Evolutionary conservation across 1,284 basidiomycete genomes (phyloP).

Genomic region (Sporisorium graminicola): DNA sequence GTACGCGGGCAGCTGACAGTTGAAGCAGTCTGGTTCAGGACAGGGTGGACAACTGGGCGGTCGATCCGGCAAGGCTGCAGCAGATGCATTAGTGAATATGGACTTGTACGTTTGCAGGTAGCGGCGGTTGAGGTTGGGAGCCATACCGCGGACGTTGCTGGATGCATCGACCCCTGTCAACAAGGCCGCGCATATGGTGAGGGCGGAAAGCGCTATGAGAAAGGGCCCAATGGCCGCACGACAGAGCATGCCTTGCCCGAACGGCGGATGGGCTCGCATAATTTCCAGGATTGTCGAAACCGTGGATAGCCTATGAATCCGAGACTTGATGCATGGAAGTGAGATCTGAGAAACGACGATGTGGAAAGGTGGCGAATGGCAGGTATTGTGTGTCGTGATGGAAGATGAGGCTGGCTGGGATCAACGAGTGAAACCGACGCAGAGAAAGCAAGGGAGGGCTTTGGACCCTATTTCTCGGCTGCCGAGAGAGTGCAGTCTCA

Average conservation of each 20-base stretch:
- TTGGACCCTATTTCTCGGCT: constrained; percentile 28
- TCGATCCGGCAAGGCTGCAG: constrained; percentile 4
- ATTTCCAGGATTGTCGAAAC: neutral
- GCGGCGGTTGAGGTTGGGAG: constrained; percentile 19
- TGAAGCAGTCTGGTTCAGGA: constrained; percentile 60
- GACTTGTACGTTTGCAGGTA: constrained; percentile 34
- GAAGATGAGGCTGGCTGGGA: neutral
- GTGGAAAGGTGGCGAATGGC: neutral
- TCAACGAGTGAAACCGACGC: constrained; percentile 18
- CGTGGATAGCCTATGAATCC: neutral
- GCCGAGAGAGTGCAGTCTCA: neutral
- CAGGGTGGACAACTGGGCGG: constrained; percentile 54
- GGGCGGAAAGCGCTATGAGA: neutral
- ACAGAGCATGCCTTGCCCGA: neutral
- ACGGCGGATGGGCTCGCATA: constrained; percentile 3
- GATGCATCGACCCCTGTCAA: constrained; percentile 5
- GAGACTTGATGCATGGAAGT: neutral
- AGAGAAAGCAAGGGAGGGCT: neutral
- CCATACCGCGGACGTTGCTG: constrained; percentile 20
- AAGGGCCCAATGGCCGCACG: neutral
- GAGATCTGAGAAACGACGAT: neutral
- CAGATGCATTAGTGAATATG: constrained; percentile 27
- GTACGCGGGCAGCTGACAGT: constrained; percentile 60
- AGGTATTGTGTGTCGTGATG: neutral
- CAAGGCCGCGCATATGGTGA: neutral